Base-by-base conservation (phyloP, 176 grass and related monocot species). In the Carex scoparia region DNA sequence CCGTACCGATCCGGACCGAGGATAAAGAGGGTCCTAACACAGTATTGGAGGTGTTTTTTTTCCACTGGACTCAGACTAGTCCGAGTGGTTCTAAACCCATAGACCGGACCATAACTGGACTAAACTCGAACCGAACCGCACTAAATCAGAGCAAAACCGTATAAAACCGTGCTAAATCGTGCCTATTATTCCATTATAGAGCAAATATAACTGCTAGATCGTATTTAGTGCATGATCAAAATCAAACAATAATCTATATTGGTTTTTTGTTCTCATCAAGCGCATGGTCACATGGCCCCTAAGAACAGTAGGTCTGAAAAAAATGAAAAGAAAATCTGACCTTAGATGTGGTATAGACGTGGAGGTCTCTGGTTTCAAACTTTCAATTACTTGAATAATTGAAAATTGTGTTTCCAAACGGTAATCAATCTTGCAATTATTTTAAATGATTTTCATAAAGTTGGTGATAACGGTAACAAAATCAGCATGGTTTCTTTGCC, bases 201-300 rank as follows among this genome's bases (percentile, higher is more conserved):
- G 23, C 10, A 53, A 75, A 75, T 67, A 67, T 37, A 15, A 68
- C 63, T 32, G 18, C 3, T 68, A 37, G 65, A 68, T 14, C 30
- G 15, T 33, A 49, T 46, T 1, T 28, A 54, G 72, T 31, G 46
- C 72, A 55, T 76, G 23, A 54, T 14, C 48, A 76, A 55, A 75
- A 76, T 76, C 46, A 76, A 55, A 31, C 72, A 55, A 76, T 18
- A 5, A 30, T 76, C 27, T 32, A 76, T 53, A 49, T 76, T 76
- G 48, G 27, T 55, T 76, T 76, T 49, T 55, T 76, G 70, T 74
- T 74, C 70, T 51, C 9, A 74, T 51, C 9, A n/a, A 48, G 70
- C 3, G 69, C 67, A 40, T 74, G 42, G 51, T 74, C 70, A 74
- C 70, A 74, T 74, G 42, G n/a, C 70, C 70, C 58, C 40, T 51